Percentiles rank a stretch among this genome's conserved stretches.
phyloP scores from a whole-genome alignment of 768 basidiomycete species.

The Kwoniella sp. region DNA sequence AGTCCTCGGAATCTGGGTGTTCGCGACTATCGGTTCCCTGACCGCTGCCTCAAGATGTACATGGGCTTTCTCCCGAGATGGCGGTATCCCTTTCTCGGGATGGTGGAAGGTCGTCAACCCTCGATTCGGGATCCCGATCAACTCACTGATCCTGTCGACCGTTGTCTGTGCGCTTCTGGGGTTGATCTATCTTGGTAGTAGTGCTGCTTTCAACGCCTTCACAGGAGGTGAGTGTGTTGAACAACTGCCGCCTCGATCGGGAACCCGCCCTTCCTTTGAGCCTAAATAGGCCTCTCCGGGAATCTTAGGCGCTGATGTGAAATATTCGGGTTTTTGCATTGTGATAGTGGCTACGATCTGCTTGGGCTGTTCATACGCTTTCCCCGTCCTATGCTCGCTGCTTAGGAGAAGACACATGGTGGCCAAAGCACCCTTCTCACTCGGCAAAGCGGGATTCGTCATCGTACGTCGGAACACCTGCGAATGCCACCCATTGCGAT shows the following conservation, averaged over 20 bases:
- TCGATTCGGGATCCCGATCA: slow-evolving; percentile 62
- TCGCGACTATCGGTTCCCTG: slow-evolving; percentile 69
- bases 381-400: slow-evolving; percentile 65
- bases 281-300: too few species aligned
- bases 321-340: too few species aligned
- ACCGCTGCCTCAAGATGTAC: slow-evolving; percentile 70
- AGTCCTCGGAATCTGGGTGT: slow-evolving; percentile 55
- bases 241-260: too few species aligned
- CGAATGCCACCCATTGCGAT: too few species aligned
- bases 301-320: not conserved
- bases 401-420: slow-evolving; percentile 59
- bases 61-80: slow-evolving; percentile 72
- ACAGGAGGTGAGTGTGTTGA: slow-evolving; percentile 59
- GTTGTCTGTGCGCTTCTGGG: slow-evolving; percentile 65
- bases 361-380: slow-evolving; percentile 66
- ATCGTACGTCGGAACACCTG: slow-evolving; percentile 46
- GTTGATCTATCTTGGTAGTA: slow-evolving; percentile 63
- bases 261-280: too few species aligned
- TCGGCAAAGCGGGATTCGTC: slow-evolving; percentile 42
- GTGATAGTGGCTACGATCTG: slow-evolving; percentile 65
- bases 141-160: slow-evolving; percentile 66
- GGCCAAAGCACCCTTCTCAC: slow-evolving; percentile 61
- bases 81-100: slow-evolving; percentile 64
- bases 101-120: slow-evolving; percentile 60
- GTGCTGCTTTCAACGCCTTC: slow-evolving; percentile 69